Evolutionary conservation across 2,329 filamentous ascomycete genomes (phyloP).

Genomic region (Macrophomina pseudophaseolina): DNA sequence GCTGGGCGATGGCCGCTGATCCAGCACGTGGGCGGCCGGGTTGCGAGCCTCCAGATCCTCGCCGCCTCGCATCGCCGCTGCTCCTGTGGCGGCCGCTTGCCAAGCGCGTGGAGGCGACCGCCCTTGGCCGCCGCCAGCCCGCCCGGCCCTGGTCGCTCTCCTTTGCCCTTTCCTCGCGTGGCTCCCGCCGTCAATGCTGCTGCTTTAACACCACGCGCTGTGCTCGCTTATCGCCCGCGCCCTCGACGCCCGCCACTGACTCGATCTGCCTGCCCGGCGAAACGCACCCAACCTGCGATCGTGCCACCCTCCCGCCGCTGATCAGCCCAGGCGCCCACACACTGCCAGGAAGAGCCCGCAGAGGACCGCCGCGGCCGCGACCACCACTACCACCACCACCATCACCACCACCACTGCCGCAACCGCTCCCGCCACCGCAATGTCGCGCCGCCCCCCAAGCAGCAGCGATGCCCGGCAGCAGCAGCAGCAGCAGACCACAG

Average conservation of each 20-base stretch:
- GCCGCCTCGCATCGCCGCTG: conserved; percentile 2
- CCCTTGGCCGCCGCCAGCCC: not conserved
- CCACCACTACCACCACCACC: not conserved
- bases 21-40: conserved; percentile 22
- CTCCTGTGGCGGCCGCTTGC: conserved; percentile 10
- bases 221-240: conserved; percentile 17
- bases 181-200: conserved; percentile 16
- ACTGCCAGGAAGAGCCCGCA: not conserved
- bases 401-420: not conserved
- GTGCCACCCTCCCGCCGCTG: conserved; percentile 9
- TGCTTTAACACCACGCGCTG: conserved; percentile 20
- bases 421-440: not conserved
- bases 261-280: conserved; percentile 21
- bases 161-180: not conserved
- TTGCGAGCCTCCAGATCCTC: conserved; percentile 20
- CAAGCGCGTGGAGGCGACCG: conserved; percentile 8
- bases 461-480: too few relatives aligned
- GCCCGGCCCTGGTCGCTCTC: not conserved
- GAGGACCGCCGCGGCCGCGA: not conserved
- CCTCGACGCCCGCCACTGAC: not conserved
- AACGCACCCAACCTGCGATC: conserved; percentile 13
- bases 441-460: too few relatives aligned
- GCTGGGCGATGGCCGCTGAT: not conserved
- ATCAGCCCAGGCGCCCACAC: conserved; percentile 2
- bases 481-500: too few relatives aligned